Percentiles rank a stretch among this genome's conserved stretches.
Evolutionary conservation across 164 flowering plant genomes (phyloP).

Genomic region (Piper betle): DNA sequence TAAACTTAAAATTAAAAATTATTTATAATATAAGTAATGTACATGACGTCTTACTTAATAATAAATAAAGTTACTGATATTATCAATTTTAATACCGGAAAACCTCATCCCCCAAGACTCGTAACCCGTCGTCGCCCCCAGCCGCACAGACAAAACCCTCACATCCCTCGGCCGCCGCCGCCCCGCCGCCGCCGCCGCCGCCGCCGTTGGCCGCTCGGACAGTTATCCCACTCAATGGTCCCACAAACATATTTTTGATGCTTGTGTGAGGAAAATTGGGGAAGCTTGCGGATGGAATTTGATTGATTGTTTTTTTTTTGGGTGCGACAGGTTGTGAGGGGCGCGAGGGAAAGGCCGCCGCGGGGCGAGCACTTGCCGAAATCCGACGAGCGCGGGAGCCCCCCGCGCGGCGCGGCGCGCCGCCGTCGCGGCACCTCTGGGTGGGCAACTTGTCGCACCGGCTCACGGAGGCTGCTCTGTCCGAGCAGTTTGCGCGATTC

Average conservation of each 20-base stretch:
- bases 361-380: slow-evolving; percentile 31
- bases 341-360: slow-evolving; percentile 32
- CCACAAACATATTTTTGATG: neutral
- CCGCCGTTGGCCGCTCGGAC: neutral
- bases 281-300: neutral
- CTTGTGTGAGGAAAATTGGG: neutral
- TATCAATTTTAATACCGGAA: too few species aligned
- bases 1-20: too few species aligned
- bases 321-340: slow-evolving; percentile 23
- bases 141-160: too few species aligned
- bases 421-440: slow-evolving; percentile 86
- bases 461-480: slow-evolving; percentile 28
- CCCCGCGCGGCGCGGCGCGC: slow-evolving; percentile 21
- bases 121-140: too few species aligned
- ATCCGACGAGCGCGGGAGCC: slow-evolving; percentile 24
- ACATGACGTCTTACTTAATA: too few species aligned
- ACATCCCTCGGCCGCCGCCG: slow-evolving; percentile 10
- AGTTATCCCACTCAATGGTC: neutral
- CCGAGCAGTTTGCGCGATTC: slow-evolving; percentile 42
- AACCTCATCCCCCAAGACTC: too few species aligned
- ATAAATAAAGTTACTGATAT: too few species aligned
- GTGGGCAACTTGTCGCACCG: slow-evolving; percentile 67
- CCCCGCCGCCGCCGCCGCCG: too few species aligned
- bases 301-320: neutral
- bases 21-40: too few species aligned